Base-by-base conservation (phyloP, 495 filamentous ascomycete genomes). In the Lophium mytilinum region DNA sequence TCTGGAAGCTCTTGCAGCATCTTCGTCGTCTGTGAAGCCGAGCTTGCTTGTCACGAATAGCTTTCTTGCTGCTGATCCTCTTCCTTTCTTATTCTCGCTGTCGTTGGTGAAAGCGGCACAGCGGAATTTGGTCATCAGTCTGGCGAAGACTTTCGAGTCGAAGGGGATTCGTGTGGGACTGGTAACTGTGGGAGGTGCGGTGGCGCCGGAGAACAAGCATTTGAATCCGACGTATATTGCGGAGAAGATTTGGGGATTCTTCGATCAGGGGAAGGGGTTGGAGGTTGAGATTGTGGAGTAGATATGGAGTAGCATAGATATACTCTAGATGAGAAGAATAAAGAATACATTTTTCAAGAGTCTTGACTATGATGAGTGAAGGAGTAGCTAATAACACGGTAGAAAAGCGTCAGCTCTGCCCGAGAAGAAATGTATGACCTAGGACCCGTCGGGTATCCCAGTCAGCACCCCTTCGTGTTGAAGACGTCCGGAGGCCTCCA, bases 101-200 rank as follows among this genome's bases (percentile, higher is more conserved):
- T 71, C 68, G 14, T 54, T 77, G 17, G 66, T 59, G 37, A 77
- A 77, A 63, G 71, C 72, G 0, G 66, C 72, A 10, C 75, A 77
- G 55, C 54, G 68, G 18, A 76, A 70, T 55, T 50, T 75, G 45
- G 66, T 72, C 46, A 59, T 67, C 53, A 68, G 60, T 36, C 52
- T 77, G 45, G 48, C 60, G 24, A 47, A 63, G 41, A 60, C 65
- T 6, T 73, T 57, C 45, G 35, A 15, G 11, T 21, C 68, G 41
- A 52, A 60, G 39, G 73, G 70, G 35, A 65, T 74, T n/a, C 71
- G 73, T 30, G 56, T 74, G 18, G 73, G 67, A 5, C 54, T 73
- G 21, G 61, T 76, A n/a, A 64, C 60, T 10, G 72, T 75, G 1
- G 60, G 55, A 4, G 72, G 74, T 0, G 24, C 35, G n/a, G 72